phyloP scores from a whole-genome alignment of 2,329 filamentous ascomycete species.

The Rosellinia necatrix region DNA sequence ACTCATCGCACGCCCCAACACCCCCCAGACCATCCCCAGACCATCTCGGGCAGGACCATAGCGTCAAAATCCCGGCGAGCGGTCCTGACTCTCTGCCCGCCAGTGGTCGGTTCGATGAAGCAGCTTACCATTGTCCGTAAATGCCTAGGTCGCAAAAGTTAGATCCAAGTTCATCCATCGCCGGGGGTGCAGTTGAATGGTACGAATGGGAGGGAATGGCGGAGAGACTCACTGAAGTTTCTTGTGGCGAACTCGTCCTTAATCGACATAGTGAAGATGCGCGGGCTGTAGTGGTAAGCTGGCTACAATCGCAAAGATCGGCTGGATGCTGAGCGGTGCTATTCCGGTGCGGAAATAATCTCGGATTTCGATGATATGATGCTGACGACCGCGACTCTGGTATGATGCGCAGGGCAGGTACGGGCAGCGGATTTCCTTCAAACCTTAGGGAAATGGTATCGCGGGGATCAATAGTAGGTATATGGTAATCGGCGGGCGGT shows the following conservation, averaged over 20 bases:
- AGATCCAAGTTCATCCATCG: slow-evolving; percentile 37
- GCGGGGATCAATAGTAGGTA: neutral
- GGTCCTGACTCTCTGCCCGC: slow-evolving; percentile 4
- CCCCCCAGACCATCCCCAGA: neutral
- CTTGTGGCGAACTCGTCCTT: slow-evolving; percentile 73
- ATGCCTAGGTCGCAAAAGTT: slow-evolving; percentile 58
- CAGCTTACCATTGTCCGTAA: slow-evolving; percentile 74
- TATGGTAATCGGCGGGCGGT: neutral
- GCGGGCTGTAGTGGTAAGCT: neutral
- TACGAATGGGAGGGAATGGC: slow-evolving; percentile 11
- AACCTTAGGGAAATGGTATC: neutral
- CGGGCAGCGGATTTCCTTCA: neutral
- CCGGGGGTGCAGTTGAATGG: slow-evolving; percentile 6
- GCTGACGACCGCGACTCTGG: neutral
- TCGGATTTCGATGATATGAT: neutral
- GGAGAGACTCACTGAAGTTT: slow-evolving; percentile 70
- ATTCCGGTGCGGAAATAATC: neutral
- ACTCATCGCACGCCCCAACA: neutral
- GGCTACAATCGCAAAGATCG: neutral
- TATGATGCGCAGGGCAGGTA: slow-evolving; percentile 8
- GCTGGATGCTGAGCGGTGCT: neutral
- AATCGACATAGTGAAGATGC: slow-evolving; percentile 64
- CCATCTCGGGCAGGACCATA: neutral
- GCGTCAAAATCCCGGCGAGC: neutral
- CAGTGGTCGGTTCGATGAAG: neutral